Conservation (phyloP, 2,329 filamentous ascomycete species). For the Hypoxylon sp. region DNA sequence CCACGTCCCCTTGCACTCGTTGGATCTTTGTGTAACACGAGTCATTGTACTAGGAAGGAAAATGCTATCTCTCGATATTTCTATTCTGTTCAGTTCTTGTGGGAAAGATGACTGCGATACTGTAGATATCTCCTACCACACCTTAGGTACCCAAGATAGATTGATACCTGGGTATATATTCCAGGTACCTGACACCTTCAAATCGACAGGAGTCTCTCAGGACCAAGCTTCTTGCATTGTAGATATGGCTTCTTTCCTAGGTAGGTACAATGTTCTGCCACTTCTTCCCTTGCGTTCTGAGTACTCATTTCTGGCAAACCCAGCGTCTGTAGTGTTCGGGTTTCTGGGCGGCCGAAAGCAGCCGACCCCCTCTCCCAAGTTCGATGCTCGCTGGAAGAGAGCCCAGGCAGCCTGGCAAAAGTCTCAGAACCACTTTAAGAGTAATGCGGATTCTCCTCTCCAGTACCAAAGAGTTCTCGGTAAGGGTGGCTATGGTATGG, state of each 20-base stretch:
- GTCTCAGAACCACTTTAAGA: not conserved
- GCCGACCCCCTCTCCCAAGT: not conserved
- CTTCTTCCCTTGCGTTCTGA: too few species aligned
- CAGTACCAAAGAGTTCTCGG: slow-evolving; percentile 18
- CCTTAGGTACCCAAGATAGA: too few species aligned
- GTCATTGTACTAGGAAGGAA: not conserved
- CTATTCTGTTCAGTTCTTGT: not conserved
- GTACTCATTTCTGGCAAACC: too few species aligned
- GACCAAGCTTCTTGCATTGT: too few species aligned
- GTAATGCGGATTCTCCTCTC: not conserved
- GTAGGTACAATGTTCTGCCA: too few species aligned
- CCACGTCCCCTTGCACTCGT: not conserved
- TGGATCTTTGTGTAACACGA: slow-evolving; percentile 1
- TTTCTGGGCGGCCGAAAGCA: not conserved
- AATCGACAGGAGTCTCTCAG: too few species aligned
- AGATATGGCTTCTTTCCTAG: too few species aligned
- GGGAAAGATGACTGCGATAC: not conserved
- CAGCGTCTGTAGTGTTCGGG: not conserved
- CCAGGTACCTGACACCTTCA: too few species aligned
- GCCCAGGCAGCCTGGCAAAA: not conserved
- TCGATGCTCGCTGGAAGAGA: not conserved
- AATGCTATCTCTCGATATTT: not conserved
- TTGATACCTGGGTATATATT: too few species aligned
- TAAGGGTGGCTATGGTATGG: slow-evolving; percentile 17
- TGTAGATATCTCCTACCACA: too few species aligned